These are phyloP conservation scores for Hebeloma cylindrosporum DNA, from an alignment of 768 basidiomycete species.

Conservation along the genomic window DNA sequence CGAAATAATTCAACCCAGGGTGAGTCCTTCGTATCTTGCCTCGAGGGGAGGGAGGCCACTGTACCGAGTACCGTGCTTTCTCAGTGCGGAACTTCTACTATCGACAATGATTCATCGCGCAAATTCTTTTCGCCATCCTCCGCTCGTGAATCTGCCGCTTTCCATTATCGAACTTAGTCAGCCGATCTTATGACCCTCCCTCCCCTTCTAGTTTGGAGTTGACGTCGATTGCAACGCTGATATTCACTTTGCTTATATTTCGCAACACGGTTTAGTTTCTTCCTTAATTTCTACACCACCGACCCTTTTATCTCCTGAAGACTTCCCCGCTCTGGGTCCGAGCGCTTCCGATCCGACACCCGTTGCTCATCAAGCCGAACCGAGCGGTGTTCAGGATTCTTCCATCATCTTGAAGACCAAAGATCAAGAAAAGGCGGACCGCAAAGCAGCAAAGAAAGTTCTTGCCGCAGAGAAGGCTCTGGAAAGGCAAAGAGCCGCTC, in stretches of 20 bases:
- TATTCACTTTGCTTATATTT: conserved; percentile 40
- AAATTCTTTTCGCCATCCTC: conserved; percentile 29
- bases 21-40: conserved; percentile 59
- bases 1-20: conserved; percentile 51
- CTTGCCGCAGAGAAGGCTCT: conserved; percentile 61
- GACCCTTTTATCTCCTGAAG: conserved; percentile 60
- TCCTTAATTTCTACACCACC: conserved; percentile 47
- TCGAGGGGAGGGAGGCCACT: conserved; percentile 82
- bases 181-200: conserved; percentile 36
- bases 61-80: conserved; percentile 89
- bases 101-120: conserved; percentile 60
- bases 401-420: conserved; percentile 35
- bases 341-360: conserved; percentile 32
- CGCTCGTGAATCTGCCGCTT: conserved; percentile 27
- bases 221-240: conserved; percentile 56
- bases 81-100: conserved; percentile 82
- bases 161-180: conserved; percentile 26
- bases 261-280: conserved; percentile 38
- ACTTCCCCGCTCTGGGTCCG: conserved; percentile 71
- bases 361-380: conserved; percentile 19
- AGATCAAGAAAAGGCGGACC: conserved; percentile 55
- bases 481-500: conserved; percentile 54
- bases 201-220: conserved; percentile 49
- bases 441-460: conserved; percentile 65
- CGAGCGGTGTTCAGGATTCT: conserved; percentile 33